These are phyloP conservation scores for Daldinia vernicosa DNA, from an alignment of 495 filamentous ascomycete species.

Conservation along the genomic window DNA sequence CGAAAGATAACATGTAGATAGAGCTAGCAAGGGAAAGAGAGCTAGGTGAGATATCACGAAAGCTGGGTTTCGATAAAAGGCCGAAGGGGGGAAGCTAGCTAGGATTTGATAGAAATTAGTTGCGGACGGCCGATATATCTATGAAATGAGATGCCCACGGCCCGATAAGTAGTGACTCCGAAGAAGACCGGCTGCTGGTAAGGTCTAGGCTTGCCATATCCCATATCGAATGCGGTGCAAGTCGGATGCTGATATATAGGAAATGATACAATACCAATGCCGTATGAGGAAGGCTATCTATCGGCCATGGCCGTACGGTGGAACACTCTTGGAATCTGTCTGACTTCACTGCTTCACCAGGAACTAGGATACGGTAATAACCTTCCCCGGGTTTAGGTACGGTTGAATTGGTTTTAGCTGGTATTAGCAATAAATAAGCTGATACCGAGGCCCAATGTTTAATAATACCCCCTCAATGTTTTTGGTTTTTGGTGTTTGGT, in stretches of 20 bases:
- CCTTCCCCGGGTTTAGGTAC: constrained; percentile 7
- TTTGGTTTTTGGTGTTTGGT: neutral
- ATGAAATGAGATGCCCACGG: constrained; percentile 31
- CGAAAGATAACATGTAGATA: constrained; percentile 12
- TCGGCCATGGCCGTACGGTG: constrained; percentile 27
- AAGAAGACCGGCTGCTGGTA: constrained; percentile 7
- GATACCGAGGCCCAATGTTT: constrained; percentile 23
- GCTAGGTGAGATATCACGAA: constrained; percentile 21
- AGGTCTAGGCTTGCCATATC: constrained; percentile 9
- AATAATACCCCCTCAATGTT: neutral
- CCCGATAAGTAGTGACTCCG: constrained; percentile 31
- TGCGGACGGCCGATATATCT: constrained; percentile 35
- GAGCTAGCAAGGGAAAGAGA: constrained; percentile 15
- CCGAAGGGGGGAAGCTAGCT: constrained; percentile 17
- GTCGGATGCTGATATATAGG: constrained; percentile 6
- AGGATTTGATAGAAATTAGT: constrained; percentile 3
- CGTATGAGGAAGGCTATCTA: constrained; percentile 28
- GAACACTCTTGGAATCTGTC: constrained; percentile 19
- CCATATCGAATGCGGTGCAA: constrained; percentile 15
- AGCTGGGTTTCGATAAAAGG: constrained; percentile 19
- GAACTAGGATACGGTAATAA: constrained; percentile 22
- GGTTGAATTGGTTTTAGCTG: neutral
- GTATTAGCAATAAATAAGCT: constrained; percentile 36
- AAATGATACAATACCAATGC: constrained; percentile 29
- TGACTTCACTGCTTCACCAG: constrained; percentile 33